These are phyloP conservation scores for Nakaseomyces bracarensis DNA, from an alignment of 1,139 yeast genomes.

Conservation along the genomic window DNA sequence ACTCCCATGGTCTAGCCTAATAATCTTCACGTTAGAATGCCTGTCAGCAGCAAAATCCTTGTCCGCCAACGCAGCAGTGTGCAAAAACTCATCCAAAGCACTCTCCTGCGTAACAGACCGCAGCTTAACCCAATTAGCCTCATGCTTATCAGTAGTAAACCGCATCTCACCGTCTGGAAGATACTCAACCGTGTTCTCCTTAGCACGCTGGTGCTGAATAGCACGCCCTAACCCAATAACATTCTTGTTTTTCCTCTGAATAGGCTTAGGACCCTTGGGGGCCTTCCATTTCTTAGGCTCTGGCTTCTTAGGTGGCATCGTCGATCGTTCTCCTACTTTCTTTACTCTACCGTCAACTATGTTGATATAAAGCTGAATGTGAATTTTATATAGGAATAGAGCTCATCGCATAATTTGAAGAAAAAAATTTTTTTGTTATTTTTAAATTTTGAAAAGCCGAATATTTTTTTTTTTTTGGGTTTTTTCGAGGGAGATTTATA, in stretches of 20 bases:
- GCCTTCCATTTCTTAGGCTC: constrained; percentile 51
- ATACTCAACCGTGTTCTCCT: constrained; percentile 59
- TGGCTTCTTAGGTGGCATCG: constrained; percentile 39
- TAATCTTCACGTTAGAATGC: constrained; percentile 73
- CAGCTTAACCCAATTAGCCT: constrained; percentile 82
- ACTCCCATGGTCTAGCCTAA: constrained; percentile 60
- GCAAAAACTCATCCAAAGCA: constrained; percentile 86
- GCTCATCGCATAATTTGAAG: too few relatives aligned
- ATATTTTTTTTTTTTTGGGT: too few relatives aligned
- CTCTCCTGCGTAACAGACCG: constrained; percentile 93
- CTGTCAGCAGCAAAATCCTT: constrained; percentile 94
- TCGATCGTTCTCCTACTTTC: not conserved
- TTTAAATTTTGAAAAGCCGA: too few relatives aligned
- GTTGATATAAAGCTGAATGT: too few relatives aligned
- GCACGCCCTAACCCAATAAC: constrained; percentile 79
- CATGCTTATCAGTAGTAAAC: constrained; percentile 73
- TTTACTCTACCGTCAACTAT: too few relatives aligned
- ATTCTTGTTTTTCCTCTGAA: constrained; percentile 75
- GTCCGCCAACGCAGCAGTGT: constrained; percentile 91
- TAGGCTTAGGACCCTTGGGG: constrained; percentile 89
- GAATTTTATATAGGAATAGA: not conserved
- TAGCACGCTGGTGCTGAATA: constrained; percentile 64
- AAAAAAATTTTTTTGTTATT: too few relatives aligned
- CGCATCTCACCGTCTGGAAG: constrained; percentile 83
- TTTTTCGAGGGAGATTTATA: too few relatives aligned